Evolutionary conservation across 2,329 filamentous ascomycete species (phyloP).

Genomic region (Calcarisporium arbuscula): DNA sequence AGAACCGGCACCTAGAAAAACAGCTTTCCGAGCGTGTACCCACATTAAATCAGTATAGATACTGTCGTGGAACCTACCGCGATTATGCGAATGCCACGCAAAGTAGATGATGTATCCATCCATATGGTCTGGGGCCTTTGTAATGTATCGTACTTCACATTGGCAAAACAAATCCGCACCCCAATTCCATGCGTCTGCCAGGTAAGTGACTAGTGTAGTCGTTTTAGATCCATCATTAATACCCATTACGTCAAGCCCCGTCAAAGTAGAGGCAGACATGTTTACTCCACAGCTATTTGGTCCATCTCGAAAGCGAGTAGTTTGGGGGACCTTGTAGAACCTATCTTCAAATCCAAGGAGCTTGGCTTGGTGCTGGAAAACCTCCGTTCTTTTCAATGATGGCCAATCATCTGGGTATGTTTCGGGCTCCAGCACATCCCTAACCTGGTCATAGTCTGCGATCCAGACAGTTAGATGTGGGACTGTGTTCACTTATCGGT

Average conservation of each 20-base stretch:
- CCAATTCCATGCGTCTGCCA: slow-evolving; percentile 66
- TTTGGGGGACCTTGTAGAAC: slow-evolving; percentile 52
- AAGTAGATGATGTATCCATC: slow-evolving; percentile 59
- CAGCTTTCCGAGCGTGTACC: slow-evolving; percentile 58
- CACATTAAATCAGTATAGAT: slow-evolving; percentile 57
- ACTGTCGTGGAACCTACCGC: slow-evolving; percentile 45
- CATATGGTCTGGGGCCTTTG: slow-evolving; percentile 38
- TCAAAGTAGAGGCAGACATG: slow-evolving; percentile 53
- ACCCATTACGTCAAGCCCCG: slow-evolving; percentile 58
- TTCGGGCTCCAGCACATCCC: slow-evolving; percentile 50
- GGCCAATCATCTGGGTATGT: slow-evolving; percentile 54
- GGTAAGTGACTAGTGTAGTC: slow-evolving; percentile 59
- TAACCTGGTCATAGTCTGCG: slow-evolving; percentile 52
- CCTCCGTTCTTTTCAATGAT: slow-evolving; percentile 47
- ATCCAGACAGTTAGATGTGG: background rate
- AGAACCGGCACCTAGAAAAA: slow-evolving; percentile 60
- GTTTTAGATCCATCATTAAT: slow-evolving; percentile 64
- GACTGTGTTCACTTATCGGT: no score
- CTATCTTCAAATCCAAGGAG: slow-evolving; percentile 42
- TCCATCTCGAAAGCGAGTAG: slow-evolving; percentile 55
- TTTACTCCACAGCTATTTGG: slow-evolving; percentile 58
- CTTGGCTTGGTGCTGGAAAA: slow-evolving; percentile 52
- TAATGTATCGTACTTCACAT: slow-evolving; percentile 58
- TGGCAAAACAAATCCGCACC: slow-evolving; percentile 66
- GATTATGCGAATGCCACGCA: slow-evolving; percentile 54